Conservation (phyloP, 441 rosid genomes). For the Monsonia emarginata region DNA sequence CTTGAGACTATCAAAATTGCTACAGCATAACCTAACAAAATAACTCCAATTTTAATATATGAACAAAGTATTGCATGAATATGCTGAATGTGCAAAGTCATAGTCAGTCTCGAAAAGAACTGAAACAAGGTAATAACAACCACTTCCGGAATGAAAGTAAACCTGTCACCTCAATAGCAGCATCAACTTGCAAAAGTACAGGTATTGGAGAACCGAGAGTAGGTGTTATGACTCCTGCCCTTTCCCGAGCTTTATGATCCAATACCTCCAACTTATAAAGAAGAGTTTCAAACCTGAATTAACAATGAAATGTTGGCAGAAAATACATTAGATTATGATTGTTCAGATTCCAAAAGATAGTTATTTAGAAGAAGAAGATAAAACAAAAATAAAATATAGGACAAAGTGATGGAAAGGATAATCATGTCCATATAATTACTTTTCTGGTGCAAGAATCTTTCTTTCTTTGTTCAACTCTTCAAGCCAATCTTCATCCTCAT, state of each 20-base stretch:
- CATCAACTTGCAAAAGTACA: conserved; percentile 67
- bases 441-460: conserved; percentile 55
- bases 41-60: not conserved
- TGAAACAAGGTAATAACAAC: not conserved
- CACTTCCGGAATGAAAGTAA: not conserved
- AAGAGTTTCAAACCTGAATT: conserved; percentile 42
- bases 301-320: not conserved
- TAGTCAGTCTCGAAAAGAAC: not conserved
- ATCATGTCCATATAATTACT: conserved; percentile 27
- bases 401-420: not conserved
- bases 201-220: conserved; percentile 78
- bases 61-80: not conserved
- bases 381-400: not conserved
- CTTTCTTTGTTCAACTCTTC: conserved; percentile 43
- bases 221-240: conserved; percentile 76
- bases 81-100: not conserved
- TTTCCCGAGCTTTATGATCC: conserved; percentile 95
- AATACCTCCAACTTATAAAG: conserved; percentile 79
- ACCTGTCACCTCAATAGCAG: conserved; percentile 61
- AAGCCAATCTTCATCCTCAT: conserved; percentile 98
- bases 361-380: no score
- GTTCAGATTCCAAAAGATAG: not conserved
- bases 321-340: not conserved
- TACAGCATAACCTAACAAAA: not conserved
- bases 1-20: no score